Evolutionary conservation across 2,329 filamentous ascomycete species (phyloP), one percentile per base, ranked within the genome.

Genomic region (Cladophialophora psammophila): DNA sequence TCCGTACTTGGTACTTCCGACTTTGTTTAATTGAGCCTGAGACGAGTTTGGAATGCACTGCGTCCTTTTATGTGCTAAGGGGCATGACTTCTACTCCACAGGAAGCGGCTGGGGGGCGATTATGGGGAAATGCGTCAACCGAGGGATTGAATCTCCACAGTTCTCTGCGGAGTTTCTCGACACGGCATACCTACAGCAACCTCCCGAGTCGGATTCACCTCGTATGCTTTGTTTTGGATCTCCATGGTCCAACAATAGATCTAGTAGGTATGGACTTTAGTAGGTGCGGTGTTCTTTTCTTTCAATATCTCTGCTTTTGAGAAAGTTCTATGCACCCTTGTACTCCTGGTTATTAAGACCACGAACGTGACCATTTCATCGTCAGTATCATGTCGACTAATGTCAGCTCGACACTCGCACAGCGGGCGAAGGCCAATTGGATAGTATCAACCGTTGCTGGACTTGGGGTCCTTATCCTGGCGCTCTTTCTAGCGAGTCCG

Each of bases 91-190:
- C 38, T 12, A 50, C 45, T 50, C 45, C 45, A 20, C 45, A 50
- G 26, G 1, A n/a, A 20, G 12, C 18, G 18, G 45, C 13, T 20
- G 45, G 26, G 45, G 45, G 45, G 45, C 45, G 20, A 26, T 12
- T 50, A 50, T 50, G 45, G 45, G 45, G 45, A 50, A 50, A n/a
- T 20, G 45, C 45, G 5, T 50, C 45, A 50, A 50, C 45, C 45
- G 45, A 50, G 45, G 45, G 20, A 50, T 9, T 10, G 45, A 50
- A 50, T 50, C 45, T 26, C 45, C 45, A 50, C 45, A 50, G 7
- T n/a, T 18, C 18, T 12, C 45, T 50, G 45, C 45, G 45, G 45
- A 50, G 45, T 50, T 50, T 50, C 26, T 50, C 15, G 40, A 42
- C 6, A n/a, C 40, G 2, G 26, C 5, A 42, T 42, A 42, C 40